A percentile compares a stretch with the other conserved stretches of the same genome.
Evolutionary conservation across 371 early-diverging fungal species (phyloP).

Genomic region (Choanephora cucurbitarum): DNA sequence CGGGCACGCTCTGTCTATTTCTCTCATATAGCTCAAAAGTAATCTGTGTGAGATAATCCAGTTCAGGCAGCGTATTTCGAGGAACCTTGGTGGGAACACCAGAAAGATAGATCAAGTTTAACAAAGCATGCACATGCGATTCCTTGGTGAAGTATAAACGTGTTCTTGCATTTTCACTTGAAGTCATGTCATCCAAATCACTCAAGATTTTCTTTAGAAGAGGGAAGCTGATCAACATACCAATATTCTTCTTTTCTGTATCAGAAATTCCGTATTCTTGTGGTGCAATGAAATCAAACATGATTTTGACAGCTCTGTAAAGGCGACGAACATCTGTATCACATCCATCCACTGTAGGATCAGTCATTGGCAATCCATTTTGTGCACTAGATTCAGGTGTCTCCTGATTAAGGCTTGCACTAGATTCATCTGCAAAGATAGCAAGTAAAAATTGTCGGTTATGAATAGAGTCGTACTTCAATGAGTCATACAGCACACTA

Average conservation of each 20-base stretch:
- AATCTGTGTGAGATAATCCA: conserved; percentile 96
- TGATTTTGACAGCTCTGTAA: conserved; percentile 77
- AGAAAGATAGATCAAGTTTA: conserved; percentile 88
- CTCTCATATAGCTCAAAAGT: conserved; percentile 97
- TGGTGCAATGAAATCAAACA: conserved; percentile 94
- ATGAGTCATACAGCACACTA: conserved; percentile 91
- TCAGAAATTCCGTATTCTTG: conserved; percentile 90
- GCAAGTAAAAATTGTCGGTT: conserved; percentile 84
- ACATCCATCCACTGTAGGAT: conserved; percentile 11
- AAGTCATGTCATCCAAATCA: conserved; percentile 70
- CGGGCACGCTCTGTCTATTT: conserved; percentile 53
- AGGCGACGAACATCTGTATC: conserved; percentile 56
- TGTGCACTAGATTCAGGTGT: too few species aligned
- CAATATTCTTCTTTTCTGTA: conserved; percentile 86
- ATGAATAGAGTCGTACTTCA: conserved; percentile 95
- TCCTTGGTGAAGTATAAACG: conserved; percentile 98
- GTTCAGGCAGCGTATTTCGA: conserved; percentile 75
- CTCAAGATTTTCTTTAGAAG: conserved; percentile 76
- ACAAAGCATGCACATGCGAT: conserved; percentile 86
- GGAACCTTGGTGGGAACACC: conserved; percentile 79
- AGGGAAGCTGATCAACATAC: conserved; percentile 76
- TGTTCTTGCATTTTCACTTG: conserved; percentile 65
- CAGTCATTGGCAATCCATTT: background rate
- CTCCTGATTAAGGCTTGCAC: too few species aligned
- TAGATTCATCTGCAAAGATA: conserved; percentile 49